Base-by-base conservation (phyloP, 23 red algal species). In the Agarophyton chilense region DNA sequence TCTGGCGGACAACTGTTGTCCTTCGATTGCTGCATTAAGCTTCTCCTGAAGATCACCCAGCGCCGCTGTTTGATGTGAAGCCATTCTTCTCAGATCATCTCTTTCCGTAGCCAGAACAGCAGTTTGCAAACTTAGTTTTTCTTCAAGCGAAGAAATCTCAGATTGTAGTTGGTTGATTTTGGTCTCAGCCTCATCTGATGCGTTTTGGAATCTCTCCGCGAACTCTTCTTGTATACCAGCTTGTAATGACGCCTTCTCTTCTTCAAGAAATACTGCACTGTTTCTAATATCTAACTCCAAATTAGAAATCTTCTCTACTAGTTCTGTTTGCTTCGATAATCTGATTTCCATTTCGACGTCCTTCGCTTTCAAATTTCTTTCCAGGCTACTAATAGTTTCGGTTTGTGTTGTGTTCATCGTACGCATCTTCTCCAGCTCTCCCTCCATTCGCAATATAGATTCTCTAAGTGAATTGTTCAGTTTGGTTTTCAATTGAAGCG, bases 241-340 rank as follows among this genome's bases (percentile, higher is more conserved):
- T 17, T 16, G 34, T 35, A 72, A 24, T n/a, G 36, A 43, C 17
- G 1, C 33, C 14, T 72, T 72, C 65, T 72, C 16, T 6, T 72
- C 65, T 3, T 72, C 65, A 44, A 72, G 42, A 18, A 72, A 34
- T 36, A 42, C 12, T 19, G 33, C 65, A 72, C 65, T 72, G 65
- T 72, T 72, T 44, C 39, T 17, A 35, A 72, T 72, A 44, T 72
- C 65, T n/a, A n/a, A 40, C n/a, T 72, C 65, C 39, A 72, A 34
- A 12, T 13, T 72, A 10, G 65, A 40, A n/a, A 72, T 42, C 39
- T 72, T 72, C 10, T 72, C 39, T 8, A 24, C 2, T 11, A 72
- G 39, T n/a, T 72, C 65, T 72, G 65, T 16, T 25, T 72, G 35
- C 65, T 43, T 72, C 18, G 65, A 36, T 2, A n/a, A 72, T 22